phyloP scores from a whole-genome alignment of 371 early-diverging fungal species.

The Rhizopus stolonifer region DNA sequence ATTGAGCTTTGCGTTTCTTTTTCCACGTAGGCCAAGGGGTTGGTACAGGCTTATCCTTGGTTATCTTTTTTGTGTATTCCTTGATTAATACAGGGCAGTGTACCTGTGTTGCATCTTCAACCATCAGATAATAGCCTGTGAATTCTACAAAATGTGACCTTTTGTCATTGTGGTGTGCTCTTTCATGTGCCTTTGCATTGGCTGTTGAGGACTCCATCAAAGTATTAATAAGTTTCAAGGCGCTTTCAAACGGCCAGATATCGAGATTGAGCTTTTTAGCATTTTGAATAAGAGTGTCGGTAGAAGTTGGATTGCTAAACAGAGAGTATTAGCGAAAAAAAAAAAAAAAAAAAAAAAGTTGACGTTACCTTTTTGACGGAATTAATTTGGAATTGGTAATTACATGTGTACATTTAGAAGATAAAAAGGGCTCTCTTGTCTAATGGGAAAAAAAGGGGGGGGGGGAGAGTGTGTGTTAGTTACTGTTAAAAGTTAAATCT shows the following conservation, averaged over 20 bases:
- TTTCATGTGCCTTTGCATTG: neutral
- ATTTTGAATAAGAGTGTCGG: conserved; percentile 16
- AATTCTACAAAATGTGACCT: conserved; percentile 39
- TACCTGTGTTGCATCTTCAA: conserved; percentile 44
- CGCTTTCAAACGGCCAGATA: conserved; percentile 18
- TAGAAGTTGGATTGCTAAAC: neutral
- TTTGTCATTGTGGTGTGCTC: conserved; percentile 1
- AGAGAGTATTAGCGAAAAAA: no score
- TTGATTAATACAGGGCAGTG: conserved; percentile 39
- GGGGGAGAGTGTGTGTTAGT: no score
- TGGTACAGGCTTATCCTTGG: conserved; percentile 7
- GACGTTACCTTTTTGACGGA: conserved; percentile 11
- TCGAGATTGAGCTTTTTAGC: conserved; percentile 7
- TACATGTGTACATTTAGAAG: conserved; percentile 46
- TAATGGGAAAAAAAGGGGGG: conserved; percentile 1
- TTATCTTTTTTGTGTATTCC: conserved; percentile 24
- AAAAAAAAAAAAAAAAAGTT: neutral
- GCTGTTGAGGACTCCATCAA: conserved; percentile 14
- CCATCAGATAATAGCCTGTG: conserved; percentile 29
- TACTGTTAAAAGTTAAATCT: no score
- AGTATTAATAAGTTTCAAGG: conserved; percentile 11
- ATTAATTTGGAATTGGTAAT: conserved; percentile 31
- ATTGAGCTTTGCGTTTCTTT: neutral
- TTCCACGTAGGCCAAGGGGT: conserved; percentile 31
- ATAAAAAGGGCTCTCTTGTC: conserved; percentile 44